Evolutionary conservation across 2,329 filamentous ascomycete species (phyloP).

Genomic region (Dothistroma pini): DNA sequence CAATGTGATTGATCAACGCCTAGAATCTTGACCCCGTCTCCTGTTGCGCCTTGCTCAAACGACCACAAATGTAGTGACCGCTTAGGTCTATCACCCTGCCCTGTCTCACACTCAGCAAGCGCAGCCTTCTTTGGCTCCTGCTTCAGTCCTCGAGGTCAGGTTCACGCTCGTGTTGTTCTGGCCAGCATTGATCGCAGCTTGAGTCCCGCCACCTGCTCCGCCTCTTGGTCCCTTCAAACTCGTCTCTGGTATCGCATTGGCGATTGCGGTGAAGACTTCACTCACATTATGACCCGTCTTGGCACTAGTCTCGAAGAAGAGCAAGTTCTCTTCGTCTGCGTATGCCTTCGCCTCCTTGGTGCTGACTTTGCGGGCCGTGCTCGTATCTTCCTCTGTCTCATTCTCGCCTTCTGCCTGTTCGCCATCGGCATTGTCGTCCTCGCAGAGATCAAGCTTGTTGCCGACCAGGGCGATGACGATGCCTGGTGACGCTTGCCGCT

Average conservation of each 20-base stretch:
- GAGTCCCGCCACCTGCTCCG: conserved; percentile 55
- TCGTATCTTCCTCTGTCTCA: conserved; percentile 42
- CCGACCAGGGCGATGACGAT: conserved; percentile 97
- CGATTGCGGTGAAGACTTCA: conserved; percentile 96
- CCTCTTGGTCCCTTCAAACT: conserved; percentile 85
- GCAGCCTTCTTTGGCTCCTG: conserved; percentile 82
- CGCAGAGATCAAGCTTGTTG: conserved; percentile 86
- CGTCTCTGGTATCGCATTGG: conserved; percentile 95
- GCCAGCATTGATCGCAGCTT: conserved; percentile 51
- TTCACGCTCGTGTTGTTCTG: conserved; percentile 75
- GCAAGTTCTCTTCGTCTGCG: conserved; percentile 85
- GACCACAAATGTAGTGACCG: neutral
- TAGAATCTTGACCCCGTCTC: neutral
- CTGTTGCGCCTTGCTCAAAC: conserved; percentile 1
- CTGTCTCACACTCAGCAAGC: conserved; percentile 63
- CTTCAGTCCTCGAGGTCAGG: conserved; percentile 65
- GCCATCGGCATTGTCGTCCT: conserved; percentile 45
- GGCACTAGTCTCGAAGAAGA: conserved; percentile 98
- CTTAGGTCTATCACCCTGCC: neutral
- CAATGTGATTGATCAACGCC: no score
- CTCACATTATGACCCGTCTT: conserved; percentile 94
- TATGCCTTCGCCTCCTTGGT: conserved; percentile 90
- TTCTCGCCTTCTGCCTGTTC: conserved; percentile 49
- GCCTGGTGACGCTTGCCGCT: conserved; percentile 90
- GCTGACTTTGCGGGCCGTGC: conserved; percentile 78